phyloP scores from a whole-genome alignment of 305 asterid species.

The Fraxinus greggii region DNA sequence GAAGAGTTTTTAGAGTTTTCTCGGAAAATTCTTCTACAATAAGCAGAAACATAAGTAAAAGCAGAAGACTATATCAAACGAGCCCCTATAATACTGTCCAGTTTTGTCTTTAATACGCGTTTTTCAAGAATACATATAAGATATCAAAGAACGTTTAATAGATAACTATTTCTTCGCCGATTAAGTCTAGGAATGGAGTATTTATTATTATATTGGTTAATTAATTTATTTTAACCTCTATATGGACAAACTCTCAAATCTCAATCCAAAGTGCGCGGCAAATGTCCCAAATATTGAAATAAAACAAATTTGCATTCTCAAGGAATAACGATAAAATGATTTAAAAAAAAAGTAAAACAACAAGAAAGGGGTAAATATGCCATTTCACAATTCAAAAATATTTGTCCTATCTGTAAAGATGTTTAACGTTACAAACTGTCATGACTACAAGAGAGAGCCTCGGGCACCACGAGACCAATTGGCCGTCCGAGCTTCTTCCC shows the following conservation, averaged over 20 bases:
- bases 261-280: neutral
- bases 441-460: neutral
- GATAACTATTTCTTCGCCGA: neutral
- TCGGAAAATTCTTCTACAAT: neutral
- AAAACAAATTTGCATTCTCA: neutral
- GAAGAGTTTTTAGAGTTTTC: neutral
- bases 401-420: neutral
- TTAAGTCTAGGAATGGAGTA: neutral
- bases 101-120: neutral
- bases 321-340: neutral
- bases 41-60: too few species aligned
- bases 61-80: neutral
- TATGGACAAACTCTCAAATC: neutral
- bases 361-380: constrained; percentile 19
- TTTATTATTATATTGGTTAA: neutral
- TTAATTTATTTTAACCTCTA: too few species aligned
- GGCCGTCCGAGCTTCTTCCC: constrained; percentile 24
- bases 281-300: neutral
- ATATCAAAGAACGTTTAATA: neutral
- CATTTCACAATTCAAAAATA: constrained; percentile 4
- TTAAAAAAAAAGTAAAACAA: neutral
- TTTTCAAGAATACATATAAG: neutral
- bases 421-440: constrained; percentile 9
- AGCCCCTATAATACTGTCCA: too few species aligned
- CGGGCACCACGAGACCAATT: constrained; percentile 32